phyloP scores from a whole-genome alignment of 208 protist genomes.

The Phytomonas francai region DNA sequence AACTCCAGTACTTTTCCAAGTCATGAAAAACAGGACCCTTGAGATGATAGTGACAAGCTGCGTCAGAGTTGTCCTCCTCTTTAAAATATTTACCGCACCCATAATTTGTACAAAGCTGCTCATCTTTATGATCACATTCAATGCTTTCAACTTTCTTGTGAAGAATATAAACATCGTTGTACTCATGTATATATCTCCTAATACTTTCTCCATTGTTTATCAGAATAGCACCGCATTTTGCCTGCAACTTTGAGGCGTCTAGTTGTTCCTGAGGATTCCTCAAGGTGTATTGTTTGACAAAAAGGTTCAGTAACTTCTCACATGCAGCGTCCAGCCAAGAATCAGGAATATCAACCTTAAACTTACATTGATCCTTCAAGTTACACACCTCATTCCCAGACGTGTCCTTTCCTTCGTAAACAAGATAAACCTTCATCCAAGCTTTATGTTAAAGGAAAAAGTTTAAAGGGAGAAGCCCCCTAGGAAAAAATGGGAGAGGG shows the following conservation, averaged over 20 bases:
- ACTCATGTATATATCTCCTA: conserved; percentile 36
- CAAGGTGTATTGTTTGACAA: conserved; percentile 16
- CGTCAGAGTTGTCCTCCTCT: conserved; percentile 62
- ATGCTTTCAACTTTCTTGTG: conserved; percentile 25
- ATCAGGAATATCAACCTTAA: conserved; percentile 37
- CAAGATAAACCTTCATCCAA: conserved; percentile 66
- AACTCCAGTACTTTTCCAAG: conserved; percentile 77
- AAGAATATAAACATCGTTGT: conserved; percentile 64
- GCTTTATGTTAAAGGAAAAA: too few species aligned
- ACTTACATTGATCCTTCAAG: conserved; percentile 35
- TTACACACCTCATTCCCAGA: conserved; percentile 19
- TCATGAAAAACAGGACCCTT: conserved; percentile 80
- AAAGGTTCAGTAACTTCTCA: conserved; percentile 23
- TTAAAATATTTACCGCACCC: conserved; percentile 69
- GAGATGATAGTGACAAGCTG: conserved; percentile 51
- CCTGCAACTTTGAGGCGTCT: conserved; percentile 23
- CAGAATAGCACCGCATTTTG: conserved; percentile 47
- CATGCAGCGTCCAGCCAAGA: conserved; percentile 25
- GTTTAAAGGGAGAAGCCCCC: too few species aligned
- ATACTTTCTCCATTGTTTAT: conserved; percentile 39
- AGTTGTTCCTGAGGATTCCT: conserved; percentile 31
- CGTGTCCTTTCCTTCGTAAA: conserved; percentile 57
- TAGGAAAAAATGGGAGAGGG: too few species aligned
- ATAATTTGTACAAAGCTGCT: conserved; percentile 68
- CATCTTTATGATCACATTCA: conserved; percentile 20